Evolutionary conservation across 768 basidiomycete species (phyloP), one percentile per base, ranked within the genome.

Genomic region (Boletus sp.): DNA sequence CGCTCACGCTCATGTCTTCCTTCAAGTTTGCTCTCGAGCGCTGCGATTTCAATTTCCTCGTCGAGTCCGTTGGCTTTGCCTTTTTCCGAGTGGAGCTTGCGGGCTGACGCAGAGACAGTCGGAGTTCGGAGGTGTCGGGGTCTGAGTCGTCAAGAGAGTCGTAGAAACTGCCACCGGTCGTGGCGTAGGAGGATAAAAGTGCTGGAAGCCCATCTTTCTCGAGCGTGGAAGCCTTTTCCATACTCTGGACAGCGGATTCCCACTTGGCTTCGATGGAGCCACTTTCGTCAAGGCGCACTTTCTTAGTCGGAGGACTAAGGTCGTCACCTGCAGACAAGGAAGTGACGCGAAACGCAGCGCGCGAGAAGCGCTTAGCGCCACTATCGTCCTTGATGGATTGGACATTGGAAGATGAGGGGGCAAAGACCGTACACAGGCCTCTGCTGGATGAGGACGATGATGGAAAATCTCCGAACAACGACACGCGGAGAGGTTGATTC

Each of bases 201-300:
- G 76, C 75, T 0, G 83, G 82, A 42, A 85, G 66, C 29, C 79
- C 81, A 50, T 84, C 81, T 20, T 78, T 70, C 15, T 78, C 76
- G 5, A 76, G 76, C 30, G 74, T 66, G 11, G 78, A 71, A 6
- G 72, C 77, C 37, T 70, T 60, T n/a, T 79, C 67, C 73, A 83
- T 76, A 17, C 75, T 67, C 39, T 75, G 69, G 4, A 82, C 73
- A 1, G 85, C 86, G 32, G 66, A 68, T 17, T 71, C 64, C 85
- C 85, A 87, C 32, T 67, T 71, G 5, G 65, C 59, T 53, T 75
- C 71, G 24, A 78, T 18, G n/a, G 59, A 59, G 12, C 46, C n/a
- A 0, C 17, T 35, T 17, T 64, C 58, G n/a, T 71, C 72, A 2
- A 71, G 56, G 45, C 81, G 81, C 47, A 63, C 75, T 64, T 75